phyloP scores from a whole-genome alignment of 768 basidiomycete species.

The Termitomyces sp. region DNA sequence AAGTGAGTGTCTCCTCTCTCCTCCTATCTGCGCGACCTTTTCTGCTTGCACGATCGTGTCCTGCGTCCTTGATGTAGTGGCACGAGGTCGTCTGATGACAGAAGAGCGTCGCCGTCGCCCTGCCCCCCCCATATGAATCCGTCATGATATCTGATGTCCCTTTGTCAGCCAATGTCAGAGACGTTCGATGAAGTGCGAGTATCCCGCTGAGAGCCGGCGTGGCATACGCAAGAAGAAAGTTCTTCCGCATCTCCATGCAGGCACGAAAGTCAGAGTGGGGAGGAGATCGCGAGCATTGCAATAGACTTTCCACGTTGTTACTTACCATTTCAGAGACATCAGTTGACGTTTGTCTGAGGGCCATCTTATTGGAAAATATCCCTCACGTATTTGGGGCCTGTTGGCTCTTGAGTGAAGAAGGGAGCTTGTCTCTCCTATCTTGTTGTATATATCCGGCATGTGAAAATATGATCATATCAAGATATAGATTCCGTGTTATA shows the following conservation, averaged over 20 bases:
- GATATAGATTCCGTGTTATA: constrained; percentile 2
- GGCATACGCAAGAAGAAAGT: constrained; percentile 59
- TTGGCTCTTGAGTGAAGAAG: background rate
- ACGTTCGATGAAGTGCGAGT: constrained; percentile 67
- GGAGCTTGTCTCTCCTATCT: background rate
- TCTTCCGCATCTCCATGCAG: constrained; percentile 16
- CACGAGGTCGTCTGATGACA: constrained; percentile 12
- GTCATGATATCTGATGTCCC: constrained; percentile 12
- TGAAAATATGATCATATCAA: constrained; percentile 1
- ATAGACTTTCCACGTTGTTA: background rate
- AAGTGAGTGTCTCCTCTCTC: constrained; percentile 44
- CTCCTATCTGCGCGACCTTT: constrained; percentile 9
- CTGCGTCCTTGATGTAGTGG: constrained; percentile 11
- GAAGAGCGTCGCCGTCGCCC: constrained; percentile 4
- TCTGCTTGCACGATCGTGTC: background rate
- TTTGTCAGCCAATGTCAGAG: constrained; percentile 65
- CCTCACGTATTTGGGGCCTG: background rate
- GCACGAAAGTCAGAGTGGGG: constrained; percentile 21
- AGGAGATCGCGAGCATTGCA: constrained; percentile 14
- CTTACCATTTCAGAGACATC: background rate
- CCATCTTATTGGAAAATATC: background rate
- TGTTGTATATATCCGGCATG: constrained; percentile 8
- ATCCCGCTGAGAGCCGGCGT: constrained; percentile 65
- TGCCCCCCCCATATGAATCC: background rate
- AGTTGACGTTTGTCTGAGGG: background rate